Percentiles rank a stretch among this genome's conserved stretches.
These are phyloP conservation scores for Diospyros lotus DNA, from an alignment of 148 eudicot genomes.

Conservation along the genomic window DNA sequence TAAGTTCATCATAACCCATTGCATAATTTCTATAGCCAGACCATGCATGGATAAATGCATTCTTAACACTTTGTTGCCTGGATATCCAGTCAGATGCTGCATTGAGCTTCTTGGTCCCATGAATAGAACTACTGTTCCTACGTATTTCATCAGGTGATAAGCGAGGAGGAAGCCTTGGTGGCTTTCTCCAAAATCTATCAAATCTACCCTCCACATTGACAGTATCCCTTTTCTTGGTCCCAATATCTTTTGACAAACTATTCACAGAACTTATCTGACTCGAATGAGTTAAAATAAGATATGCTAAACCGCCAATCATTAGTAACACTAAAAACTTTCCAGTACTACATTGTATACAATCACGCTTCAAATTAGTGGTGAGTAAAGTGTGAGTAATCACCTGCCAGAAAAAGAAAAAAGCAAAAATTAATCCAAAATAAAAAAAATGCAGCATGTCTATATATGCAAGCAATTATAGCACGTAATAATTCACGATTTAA, in stretches of 20 bases:
- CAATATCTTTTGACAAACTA: slow-evolving; percentile 24
- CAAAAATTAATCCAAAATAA: background rate
- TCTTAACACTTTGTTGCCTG: slow-evolving; percentile 61
- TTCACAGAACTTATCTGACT: slow-evolving; percentile 24
- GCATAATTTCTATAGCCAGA: slow-evolving; percentile 75
- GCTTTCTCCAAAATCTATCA: slow-evolving; percentile 53
- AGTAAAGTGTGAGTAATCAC: slow-evolving; percentile 47
- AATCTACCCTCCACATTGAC: slow-evolving; percentile 34
- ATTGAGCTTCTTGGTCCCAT: slow-evolving; percentile 21
- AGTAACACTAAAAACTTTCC: slow-evolving; percentile 70
- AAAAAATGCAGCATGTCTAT: background rate
- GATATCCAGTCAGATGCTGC: slow-evolving; percentile 51
- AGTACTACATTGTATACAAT: slow-evolving; percentile 63
- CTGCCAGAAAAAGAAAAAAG: slow-evolving; percentile 33
- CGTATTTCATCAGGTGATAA: slow-evolving; percentile 83
- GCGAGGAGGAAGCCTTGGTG: slow-evolving; percentile 80
- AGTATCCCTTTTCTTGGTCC: slow-evolving; percentile 27
- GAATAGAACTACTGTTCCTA: slow-evolving; percentile 30
- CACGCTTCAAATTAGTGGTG: slow-evolving; percentile 53
- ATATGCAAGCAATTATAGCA: background rate
- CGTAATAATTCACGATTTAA: too few relatives aligned
- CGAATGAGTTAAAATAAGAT: slow-evolving; percentile 57
- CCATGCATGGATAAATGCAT: slow-evolving; percentile 94
- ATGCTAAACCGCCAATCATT: slow-evolving; percentile 66
- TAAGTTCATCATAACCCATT: slow-evolving; percentile 92